Evolutionary conservation across 169 alveolate genomes (phyloP).

Genomic region (Eimeria nieschulzi): DNA sequence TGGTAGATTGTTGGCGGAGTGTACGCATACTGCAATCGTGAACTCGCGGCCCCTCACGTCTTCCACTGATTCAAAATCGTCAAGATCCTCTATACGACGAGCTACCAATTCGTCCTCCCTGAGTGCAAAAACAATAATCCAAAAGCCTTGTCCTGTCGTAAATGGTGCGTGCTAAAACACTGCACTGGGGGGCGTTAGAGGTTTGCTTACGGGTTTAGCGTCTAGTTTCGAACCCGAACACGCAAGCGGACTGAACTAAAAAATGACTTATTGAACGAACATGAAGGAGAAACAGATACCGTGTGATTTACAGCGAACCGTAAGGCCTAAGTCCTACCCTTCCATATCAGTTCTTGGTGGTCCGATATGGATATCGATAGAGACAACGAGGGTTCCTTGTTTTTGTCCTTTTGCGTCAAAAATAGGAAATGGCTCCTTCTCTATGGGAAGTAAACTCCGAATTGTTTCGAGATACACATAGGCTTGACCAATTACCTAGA

Average conservation of each 20-base stretch:
- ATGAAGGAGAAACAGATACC: too few relatives aligned
- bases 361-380: conserved; percentile 54
- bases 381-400: conserved; percentile 58
- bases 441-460: conserved; percentile 64
- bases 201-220: too few relatives aligned
- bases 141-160: not conserved
- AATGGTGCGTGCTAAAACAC: too few relatives aligned
- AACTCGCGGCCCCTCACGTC: conserved; percentile 71
- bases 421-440: conserved; percentile 66
- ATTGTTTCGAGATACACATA: conserved; percentile 67
- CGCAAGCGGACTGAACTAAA: not conserved
- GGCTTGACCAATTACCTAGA: conserved; percentile 73
- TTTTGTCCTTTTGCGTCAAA: conserved; percentile 73
- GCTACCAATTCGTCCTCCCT: conserved; percentile 62
- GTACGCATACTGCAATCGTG: conserved; percentile 63
- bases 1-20: conserved; percentile 62
- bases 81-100: conserved; percentile 59
- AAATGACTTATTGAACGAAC: not conserved
- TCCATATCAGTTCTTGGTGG: conserved; percentile 36
- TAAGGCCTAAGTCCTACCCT: not conserved
- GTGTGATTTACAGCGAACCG: too few relatives aligned
- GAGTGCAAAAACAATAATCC: not conserved
- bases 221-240: too few relatives aligned
- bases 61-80: conserved; percentile 71
- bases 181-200: not conserved